These are phyloP conservation scores for Citrus glauca DNA, from an alignment of 345 rosid species.

Conservation along the genomic window DNA sequence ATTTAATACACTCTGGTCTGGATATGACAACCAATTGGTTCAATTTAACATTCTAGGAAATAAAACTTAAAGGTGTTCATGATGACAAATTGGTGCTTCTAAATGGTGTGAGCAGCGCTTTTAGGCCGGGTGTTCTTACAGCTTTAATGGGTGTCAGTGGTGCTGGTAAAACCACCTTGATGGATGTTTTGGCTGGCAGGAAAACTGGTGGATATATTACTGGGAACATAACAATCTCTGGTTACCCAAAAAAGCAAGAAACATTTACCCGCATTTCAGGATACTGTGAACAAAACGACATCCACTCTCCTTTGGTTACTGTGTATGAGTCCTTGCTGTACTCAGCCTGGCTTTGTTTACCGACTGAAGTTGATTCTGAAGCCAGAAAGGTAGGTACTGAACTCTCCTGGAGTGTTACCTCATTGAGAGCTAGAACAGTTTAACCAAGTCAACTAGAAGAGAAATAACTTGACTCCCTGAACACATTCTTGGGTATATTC, in stretches of 20 bases:
- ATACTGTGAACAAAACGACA: slow-evolving; percentile 61
- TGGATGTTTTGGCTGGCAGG: slow-evolving; percentile 60
- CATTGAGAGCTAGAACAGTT: neutral
- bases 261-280: slow-evolving; percentile 55
- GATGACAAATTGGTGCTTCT: slow-evolving; percentile 46
- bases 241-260: slow-evolving; percentile 54
- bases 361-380: slow-evolving; percentile 24
- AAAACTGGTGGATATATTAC: slow-evolving; percentile 52
- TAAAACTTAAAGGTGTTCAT: slow-evolving; percentile 38
- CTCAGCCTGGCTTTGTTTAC: slow-evolving; percentile 58
- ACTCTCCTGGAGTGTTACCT: neutral
- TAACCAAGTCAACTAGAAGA: neutral
- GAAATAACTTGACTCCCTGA: neutral
- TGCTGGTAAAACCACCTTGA: slow-evolving; percentile 54
- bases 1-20: neutral
- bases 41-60: slow-evolving; percentile 30
- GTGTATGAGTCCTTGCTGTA: slow-evolving; percentile 50
- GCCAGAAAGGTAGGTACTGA: slow-evolving; percentile 35
- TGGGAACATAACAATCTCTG: slow-evolving; percentile 39
- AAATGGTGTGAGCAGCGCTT: slow-evolving; percentile 48
- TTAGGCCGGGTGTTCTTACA: slow-evolving; percentile 55
- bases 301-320: slow-evolving; percentile 54
- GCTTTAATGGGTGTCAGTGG: slow-evolving; percentile 63
- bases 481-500: neutral
- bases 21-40: neutral